phyloP scores from a whole-genome alignment of 768 basidiomycete species.

The Boletus subparvulus region DNA sequence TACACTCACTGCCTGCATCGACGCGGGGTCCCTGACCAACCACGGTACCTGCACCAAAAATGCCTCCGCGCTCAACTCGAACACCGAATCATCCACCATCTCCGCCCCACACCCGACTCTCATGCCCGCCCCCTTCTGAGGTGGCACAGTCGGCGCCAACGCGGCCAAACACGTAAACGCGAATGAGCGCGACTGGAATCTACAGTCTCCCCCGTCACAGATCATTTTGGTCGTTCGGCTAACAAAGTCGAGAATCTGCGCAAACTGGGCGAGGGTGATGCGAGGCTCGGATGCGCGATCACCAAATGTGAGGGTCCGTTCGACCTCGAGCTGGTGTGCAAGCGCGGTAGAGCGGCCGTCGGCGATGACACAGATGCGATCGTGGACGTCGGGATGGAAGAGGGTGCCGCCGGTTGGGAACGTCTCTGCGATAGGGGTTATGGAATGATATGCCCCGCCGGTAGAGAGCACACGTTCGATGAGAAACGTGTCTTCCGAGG shows the following conservation, averaged over 20 bases:
- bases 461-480: conserved; percentile 10
- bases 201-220: conserved; percentile 2
- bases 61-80: conserved; percentile 10
- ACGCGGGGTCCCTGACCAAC: conserved; percentile 1
- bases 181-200: background rate
- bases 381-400: conserved; percentile 13
- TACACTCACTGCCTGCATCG: conserved; percentile 7
- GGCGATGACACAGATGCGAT: background rate
- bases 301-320: background rate
- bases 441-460: conserved; percentile 1
- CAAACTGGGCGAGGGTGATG: conserved; percentile 4
- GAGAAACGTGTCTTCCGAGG: background rate
- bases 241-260: conserved; percentile 3
- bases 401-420: background rate
- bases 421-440: background rate
- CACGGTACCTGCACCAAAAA: conserved; percentile 7
- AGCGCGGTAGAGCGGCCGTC: no score
- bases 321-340: no score
- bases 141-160: no score
- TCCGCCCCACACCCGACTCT: background rate
- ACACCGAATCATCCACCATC: conserved; percentile 3
- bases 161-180: no score
- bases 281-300: background rate
- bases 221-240: conserved; percentile 2
- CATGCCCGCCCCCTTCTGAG: no score